Evolutionary conservation across 1,284 basidiomycete species (phyloP), one percentile per base, ranked within the genome.

Genomic region (Xerocomus amazonicus): DNA sequence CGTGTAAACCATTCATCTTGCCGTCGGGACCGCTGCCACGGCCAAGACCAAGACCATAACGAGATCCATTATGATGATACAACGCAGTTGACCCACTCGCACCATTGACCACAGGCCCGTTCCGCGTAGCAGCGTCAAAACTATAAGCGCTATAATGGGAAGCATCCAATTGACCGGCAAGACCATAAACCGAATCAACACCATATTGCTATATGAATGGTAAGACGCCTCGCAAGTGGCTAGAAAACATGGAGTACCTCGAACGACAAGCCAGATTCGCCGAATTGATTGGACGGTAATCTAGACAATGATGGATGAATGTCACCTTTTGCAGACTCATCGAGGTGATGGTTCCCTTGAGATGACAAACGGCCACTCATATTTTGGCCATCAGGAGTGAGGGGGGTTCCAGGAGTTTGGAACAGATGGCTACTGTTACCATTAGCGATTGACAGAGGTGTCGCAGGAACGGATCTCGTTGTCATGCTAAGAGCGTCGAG

Each of bases 1-100:
- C 92, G 62, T 93, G 90, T 45, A 93, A 69, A 14, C 92, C 92
- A 59, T 90, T 90, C 81, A 91, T 88, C 70, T 91, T 92, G 52
- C 79, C 71, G 57, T 91, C 86, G 27, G 71, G 68, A 45, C 74
- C 71, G 42, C 72, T 63, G 52, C 72, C 71, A 28, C 83, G 77
- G 3, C 77, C 76, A 50, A 84, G 63, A 34, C 81, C 80, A 29
- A 88, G 68, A 36, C 87, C 87, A 58, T 89, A 90, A 54, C 88
- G 83, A 53, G 86, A 77, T 2, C 82, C 84, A 52, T 85, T 82
- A 60, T 89, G 86, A 48, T 87, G 84, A 65, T 93, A 93, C 33
- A 92, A 70, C 6, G 88, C 84, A 9, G 86, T 88, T 5, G 88
- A 90, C 19, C 87, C 88, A 50, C 79, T 83, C 28, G 78, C 73